A percentile compares a stretch with the other conserved stretches of the same genome.
Conservation (phyloP, 1,284 basidiomycete species). For the Amylostereum areolatum region DNA sequence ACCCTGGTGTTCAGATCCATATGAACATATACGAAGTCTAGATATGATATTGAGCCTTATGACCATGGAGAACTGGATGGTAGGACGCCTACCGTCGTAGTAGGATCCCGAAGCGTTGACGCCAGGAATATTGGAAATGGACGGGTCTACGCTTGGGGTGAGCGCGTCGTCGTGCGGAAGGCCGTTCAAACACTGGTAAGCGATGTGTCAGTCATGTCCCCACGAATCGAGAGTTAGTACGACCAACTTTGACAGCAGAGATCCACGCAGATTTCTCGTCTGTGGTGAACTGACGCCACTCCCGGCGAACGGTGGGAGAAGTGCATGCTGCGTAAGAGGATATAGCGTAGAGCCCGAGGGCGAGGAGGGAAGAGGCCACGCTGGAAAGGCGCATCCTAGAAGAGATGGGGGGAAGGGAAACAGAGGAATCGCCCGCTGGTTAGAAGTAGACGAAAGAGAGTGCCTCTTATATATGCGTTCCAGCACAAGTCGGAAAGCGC, state of each 20-base stretch:
- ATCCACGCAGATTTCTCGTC: constrained; percentile 19
- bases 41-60: not conserved
- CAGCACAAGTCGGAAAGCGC: not conserved
- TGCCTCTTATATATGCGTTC: not conserved
- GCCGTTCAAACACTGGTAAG: constrained; percentile 26
- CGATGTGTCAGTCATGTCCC: too few species aligned
- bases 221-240: not conserved
- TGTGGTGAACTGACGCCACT: constrained; percentile 19
- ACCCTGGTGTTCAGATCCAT: constrained; percentile 27
- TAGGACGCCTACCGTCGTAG: constrained; percentile 23
- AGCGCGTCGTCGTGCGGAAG: constrained; percentile 23
- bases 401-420: not conserved
- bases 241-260: constrained; percentile 20
- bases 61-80: constrained; percentile 3
- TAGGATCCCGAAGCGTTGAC: constrained; percentile 27
- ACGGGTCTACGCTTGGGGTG: constrained; percentile 19
- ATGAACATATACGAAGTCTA: constrained; percentile 30
- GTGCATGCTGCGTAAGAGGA: constrained; percentile 8
- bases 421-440: not conserved
- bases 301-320: constrained; percentile 17
- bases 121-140: constrained; percentile 21
- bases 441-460: not conserved
- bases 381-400: not conserved
- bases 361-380: not conserved
- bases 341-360: too few species aligned